Conservation (phyloP, 345 rosid genomes). For the Ailanthus altissimus region DNA sequence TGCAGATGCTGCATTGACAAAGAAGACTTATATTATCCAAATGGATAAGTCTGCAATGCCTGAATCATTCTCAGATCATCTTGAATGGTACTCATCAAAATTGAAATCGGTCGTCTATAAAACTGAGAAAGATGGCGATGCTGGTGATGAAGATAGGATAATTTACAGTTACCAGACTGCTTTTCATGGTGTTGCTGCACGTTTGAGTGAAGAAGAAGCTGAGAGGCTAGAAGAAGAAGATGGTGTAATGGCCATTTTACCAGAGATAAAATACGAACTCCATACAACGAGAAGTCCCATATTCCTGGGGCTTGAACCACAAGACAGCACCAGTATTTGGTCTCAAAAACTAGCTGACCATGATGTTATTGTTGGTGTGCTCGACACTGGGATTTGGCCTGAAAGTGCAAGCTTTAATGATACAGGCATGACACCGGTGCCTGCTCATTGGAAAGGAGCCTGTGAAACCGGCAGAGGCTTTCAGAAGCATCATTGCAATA, state of each 20-base stretch:
- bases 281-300: constrained; percentile 79
- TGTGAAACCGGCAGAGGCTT: constrained; percentile 66
- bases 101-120: constrained; percentile 46
- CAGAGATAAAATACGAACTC: constrained; percentile 58
- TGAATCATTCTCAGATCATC: constrained; percentile 47
- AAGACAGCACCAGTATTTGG: constrained; percentile 47
- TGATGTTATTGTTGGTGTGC: constrained; percentile 77
- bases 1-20: constrained; percentile 26
- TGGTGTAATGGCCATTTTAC: constrained; percentile 56
- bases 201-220: constrained; percentile 57
- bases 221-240: constrained; percentile 50
- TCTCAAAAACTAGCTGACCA: constrained; percentile 48
- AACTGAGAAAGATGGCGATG: constrained; percentile 32
- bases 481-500: constrained; percentile 52
- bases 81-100: constrained; percentile 79
- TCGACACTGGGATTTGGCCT: constrained; percentile 84
- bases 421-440: constrained; percentile 54
- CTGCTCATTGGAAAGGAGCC: constrained; percentile 66
- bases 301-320: constrained; percentile 65
- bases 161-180: constrained; percentile 65
- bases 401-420: constrained; percentile 71
- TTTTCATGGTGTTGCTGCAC: constrained; percentile 69
- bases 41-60: constrained; percentile 91
- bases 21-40: constrained; percentile 75
- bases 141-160: constrained; percentile 47